Evolutionary conservation across 1,139 yeast genomes (phyloP), one percentile per base, ranked within the genome.

Genomic region (Spathaspora sp.): DNA sequence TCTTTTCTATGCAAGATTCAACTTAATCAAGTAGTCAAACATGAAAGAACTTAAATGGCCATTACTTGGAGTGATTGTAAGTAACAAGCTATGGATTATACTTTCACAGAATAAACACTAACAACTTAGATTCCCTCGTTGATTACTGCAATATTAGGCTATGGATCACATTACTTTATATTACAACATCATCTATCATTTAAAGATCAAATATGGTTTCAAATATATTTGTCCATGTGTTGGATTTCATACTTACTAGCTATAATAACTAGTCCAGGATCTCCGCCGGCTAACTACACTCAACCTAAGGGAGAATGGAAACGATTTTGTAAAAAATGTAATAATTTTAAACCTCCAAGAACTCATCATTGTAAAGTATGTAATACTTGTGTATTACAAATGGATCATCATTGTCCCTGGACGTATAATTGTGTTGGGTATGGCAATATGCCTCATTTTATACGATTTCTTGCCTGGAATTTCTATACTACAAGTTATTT

Each of bases 341-440:
- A 70, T 40, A 84, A 81, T 42, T 90, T 96, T 95, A 93, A 93
- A 61, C 99, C 99, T 0, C 98, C 93, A 61, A 70, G 99, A 47
- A 79, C 88, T 48, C 99, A 93, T 61, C 98, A 93, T 64, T 93
- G 99, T 50, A 83, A 88, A 0, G 68, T 80, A 20, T 82, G 95
- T 53, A 76, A 81, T 9, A 68, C 66, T 44, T 93, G 99, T 64
- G 76, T 88, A 1, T 71, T 93, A 46, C 72, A 77, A 50, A 86
- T 86, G 93, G 95, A 86, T 65, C 99, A 93, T 60, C 95, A 88
- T 65, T 93, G 99, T 62, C 98, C 99, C 0, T 93, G 99, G 99
- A 90, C 93, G 61, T 82, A 96, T 4, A 74, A 81, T 10, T 93
- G 99, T 63, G 81, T 95, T 47, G 99, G 99, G 0, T 84, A 83